Evolutionary conservation across 805 yeast species (phyloP).

Genomic region (Phaffomyces opuntiae): DNA sequence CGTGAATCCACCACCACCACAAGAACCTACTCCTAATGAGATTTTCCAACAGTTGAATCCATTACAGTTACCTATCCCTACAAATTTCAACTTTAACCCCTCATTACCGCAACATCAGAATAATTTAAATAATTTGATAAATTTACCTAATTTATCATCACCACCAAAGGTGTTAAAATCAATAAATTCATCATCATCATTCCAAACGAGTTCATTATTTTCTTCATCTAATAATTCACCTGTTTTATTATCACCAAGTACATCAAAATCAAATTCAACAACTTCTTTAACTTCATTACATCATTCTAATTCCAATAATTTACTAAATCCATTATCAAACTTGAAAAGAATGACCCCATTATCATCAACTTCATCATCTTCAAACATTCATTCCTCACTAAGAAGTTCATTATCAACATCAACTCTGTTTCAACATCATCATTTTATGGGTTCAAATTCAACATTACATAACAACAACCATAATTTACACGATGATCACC

Average conservation of each 20-base stretch:
- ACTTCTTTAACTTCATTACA: constrained; percentile 20
- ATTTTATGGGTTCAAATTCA: constrained; percentile 13
- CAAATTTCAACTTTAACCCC: too few relatives aligned
- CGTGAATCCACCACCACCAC: constrained; percentile 15
- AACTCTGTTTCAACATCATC: constrained; percentile 13
- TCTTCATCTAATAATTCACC: constrained; percentile 20
- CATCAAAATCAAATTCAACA: constrained; percentile 23
- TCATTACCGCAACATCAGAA: neutral
- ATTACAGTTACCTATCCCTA: too few relatives aligned
- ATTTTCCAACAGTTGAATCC: too few relatives aligned
- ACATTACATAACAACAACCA: neutral
- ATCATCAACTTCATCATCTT: constrained; percentile 3
- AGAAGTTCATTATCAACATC: constrained; percentile 23
- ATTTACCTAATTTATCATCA: constrained; percentile 22
- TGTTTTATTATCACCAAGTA: constrained; percentile 18
- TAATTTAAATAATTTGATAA: constrained; percentile 11
- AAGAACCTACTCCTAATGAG: constrained; percentile 1
- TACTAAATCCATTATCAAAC: constrained; percentile 19
- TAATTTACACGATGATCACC: neutral
- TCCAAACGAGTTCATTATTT: constrained; percentile 20
- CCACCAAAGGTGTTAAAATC: constrained; percentile 25
- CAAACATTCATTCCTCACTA: constrained; percentile 9
- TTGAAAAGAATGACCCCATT: constrained; percentile 37
- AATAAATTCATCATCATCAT: constrained; percentile 14
- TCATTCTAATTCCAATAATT: constrained; percentile 6